These are phyloP conservation scores for Marasmius sp. DNA, from an alignment of 1,284 basidiomycete genomes.

Conservation along the genomic window DNA sequence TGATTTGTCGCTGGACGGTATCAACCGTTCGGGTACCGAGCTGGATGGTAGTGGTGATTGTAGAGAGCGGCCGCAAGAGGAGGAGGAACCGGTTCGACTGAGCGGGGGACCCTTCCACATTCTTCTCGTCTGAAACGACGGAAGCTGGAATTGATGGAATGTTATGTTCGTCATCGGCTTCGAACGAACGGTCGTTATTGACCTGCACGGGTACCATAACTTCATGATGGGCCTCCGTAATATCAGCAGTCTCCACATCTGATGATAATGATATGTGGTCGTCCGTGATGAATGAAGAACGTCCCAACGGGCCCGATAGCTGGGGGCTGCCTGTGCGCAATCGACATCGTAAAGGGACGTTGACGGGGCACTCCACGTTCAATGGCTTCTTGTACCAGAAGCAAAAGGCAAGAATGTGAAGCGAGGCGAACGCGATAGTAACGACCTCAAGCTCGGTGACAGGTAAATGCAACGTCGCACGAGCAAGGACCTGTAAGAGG, in stretches of 20 bases:
- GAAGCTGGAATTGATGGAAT: no score
- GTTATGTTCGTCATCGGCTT: background rate
- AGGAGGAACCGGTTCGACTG: no score
- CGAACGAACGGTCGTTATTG: background rate
- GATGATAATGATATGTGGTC: background rate
- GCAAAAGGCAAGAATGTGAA: constrained; percentile 1
- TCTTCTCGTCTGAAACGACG: no score
- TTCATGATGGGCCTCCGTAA: background rate
- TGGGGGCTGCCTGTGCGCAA: background rate
- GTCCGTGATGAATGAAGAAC: background rate
- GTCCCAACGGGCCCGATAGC: background rate
- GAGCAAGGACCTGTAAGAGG: background rate
- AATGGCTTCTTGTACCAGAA: constrained; percentile 10
- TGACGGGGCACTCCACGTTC: background rate
- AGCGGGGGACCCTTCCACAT: no score
- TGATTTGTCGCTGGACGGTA: background rate
- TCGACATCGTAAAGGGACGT: background rate
- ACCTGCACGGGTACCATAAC: no score
- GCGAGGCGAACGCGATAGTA: constrained; percentile 3
- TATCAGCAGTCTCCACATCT: background rate
- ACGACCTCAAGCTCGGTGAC: constrained; percentile 2
- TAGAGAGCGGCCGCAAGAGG: background rate
- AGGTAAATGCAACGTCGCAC: background rate
- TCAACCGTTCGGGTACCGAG: no score
- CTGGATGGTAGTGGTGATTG: background rate